These are phyloP conservation scores for Fomitiporia mediterranea DNA, from an alignment of 1,284 basidiomycete genomes.

Conservation along the genomic window DNA sequence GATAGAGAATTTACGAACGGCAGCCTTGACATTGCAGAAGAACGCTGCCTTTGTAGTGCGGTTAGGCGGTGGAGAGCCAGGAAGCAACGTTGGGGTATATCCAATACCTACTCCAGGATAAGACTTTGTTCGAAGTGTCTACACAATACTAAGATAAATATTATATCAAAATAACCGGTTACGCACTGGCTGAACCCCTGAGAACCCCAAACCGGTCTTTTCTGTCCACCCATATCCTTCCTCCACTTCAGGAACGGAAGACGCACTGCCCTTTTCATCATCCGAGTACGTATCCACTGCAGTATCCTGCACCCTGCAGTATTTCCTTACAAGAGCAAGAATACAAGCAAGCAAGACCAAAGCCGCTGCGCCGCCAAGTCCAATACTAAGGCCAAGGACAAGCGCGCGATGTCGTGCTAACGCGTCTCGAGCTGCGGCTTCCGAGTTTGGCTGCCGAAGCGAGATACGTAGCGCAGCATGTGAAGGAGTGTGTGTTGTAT, in stretches of 20 bases:
- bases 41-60: constrained; percentile 13
- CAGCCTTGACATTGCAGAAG: constrained; percentile 11
- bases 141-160: constrained; percentile 18
- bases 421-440: constrained; percentile 27
- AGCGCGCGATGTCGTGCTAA: constrained; percentile 33
- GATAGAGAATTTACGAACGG: constrained; percentile 10
- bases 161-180: constrained; percentile 27
- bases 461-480: constrained; percentile 55
- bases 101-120: constrained; percentile 12
- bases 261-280: not conserved
- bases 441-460: constrained; percentile 34
- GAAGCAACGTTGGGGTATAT: constrained; percentile 7
- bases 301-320: constrained; percentile 51
- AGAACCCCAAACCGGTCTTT: constrained; percentile 27
- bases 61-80: constrained; percentile 9
- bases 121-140: not conserved
- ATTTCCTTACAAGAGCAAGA: constrained; percentile 52
- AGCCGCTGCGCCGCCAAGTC: constrained; percentile 59
- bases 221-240: constrained; percentile 28
- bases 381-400: constrained; percentile 53
- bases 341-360: constrained; percentile 49
- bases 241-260: not conserved
- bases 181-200: constrained; percentile 6
- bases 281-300: constrained; percentile 31
- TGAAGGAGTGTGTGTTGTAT: constrained; percentile 64